Evolutionary conservation across 1,284 basidiomycete species (phyloP).

Genomic region (Moniliophthora roreri): DNA sequence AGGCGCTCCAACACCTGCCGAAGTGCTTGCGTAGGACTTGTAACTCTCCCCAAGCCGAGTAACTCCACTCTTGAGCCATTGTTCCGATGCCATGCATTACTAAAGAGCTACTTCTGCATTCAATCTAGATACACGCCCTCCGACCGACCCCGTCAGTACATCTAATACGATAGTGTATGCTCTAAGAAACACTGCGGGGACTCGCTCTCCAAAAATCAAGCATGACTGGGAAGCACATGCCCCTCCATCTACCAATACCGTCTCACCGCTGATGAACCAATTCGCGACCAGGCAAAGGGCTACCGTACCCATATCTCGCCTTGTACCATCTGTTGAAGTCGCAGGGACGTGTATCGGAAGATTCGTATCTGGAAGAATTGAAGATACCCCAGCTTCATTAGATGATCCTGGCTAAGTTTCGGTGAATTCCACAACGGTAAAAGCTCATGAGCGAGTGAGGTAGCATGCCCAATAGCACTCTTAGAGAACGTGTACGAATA

Average conservation of each 20-base stretch:
- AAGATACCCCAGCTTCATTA: conserved; percentile 32
- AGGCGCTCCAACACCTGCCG: too few species aligned
- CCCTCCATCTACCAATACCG: conserved; percentile 51
- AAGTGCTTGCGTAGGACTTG: too few species aligned
- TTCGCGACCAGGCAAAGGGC: conserved; percentile 47
- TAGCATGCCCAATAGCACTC: conserved; percentile 49
- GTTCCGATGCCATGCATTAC: too few species aligned
- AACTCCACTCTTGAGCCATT: too few species aligned
- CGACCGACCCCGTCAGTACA: too few species aligned
- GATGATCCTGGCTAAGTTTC: conserved; percentile 40
- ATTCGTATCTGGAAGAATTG: conserved; percentile 21
- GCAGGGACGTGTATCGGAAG: conserved; percentile 33
- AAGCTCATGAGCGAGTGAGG: conserved; percentile 50
- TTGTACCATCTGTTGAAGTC: conserved; percentile 34
- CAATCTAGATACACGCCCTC: too few species aligned
- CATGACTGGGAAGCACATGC: too few species aligned
- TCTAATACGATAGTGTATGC: too few species aligned
- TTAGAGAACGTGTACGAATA: conserved; percentile 53
- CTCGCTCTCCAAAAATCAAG: too few species aligned
- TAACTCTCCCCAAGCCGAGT: too few species aligned
- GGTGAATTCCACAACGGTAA: conserved; percentile 50
- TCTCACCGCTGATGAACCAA: conserved; percentile 52
- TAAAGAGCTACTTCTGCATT: too few species aligned
- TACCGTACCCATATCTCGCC: conserved; percentile 44
- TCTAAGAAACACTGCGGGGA: too few species aligned